A percentile compares a stretch with the other conserved stretches of the same genome.
Conservation (phyloP, 768 basidiomycete species). For the Boletus reticuloceps region DNA sequence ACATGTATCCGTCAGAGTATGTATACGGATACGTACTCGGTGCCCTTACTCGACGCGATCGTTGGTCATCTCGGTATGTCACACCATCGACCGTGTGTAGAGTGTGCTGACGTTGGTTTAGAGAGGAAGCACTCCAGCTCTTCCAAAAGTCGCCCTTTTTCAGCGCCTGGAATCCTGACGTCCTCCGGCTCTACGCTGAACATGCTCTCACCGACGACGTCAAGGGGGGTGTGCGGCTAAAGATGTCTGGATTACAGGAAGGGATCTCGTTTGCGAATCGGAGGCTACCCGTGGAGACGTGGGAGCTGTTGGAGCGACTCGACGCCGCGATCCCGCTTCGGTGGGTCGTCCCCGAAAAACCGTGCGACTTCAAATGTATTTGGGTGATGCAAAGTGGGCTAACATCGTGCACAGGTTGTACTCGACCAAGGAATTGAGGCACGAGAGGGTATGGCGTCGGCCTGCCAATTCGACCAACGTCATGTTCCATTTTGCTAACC, state of each 20-base stretch:
- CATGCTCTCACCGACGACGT: slow-evolving; percentile 43
- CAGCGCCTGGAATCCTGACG: slow-evolving; percentile 61
- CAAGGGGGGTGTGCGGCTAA: slow-evolving; percentile 50
- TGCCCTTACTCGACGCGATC: slow-evolving; percentile 56
- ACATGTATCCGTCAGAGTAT: not conserved
- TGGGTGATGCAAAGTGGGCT: not conserved
- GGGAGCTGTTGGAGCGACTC: slow-evolving; percentile 27
- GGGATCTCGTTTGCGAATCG: slow-evolving; percentile 56
- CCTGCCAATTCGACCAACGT: slow-evolving; percentile 29
- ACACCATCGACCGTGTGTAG: not conserved
- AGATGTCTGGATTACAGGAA: slow-evolving; percentile 67
- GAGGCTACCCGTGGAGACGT: slow-evolving; percentile 19
- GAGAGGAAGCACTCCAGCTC: slow-evolving; percentile 55
- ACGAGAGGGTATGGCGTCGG: slow-evolving; percentile 29
- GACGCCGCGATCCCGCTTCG: slow-evolving; percentile 26
- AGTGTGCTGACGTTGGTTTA: slow-evolving; percentile 21
- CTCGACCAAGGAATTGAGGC: slow-evolving; percentile 4
- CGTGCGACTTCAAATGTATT: slow-evolving; percentile 5
- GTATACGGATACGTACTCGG: slow-evolving; percentile 27
- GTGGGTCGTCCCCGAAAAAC: slow-evolving; percentile 27
- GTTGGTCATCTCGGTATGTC: slow-evolving; percentile 61
- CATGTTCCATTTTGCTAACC: slow-evolving; percentile 25
- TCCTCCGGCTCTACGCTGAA: slow-evolving; percentile 58
- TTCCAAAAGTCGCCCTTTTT: slow-evolving; percentile 67
- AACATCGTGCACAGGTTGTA: slow-evolving; percentile 9